Conservation (phyloP, 306 rosid species). For the Mucuna pruriens region DNA sequence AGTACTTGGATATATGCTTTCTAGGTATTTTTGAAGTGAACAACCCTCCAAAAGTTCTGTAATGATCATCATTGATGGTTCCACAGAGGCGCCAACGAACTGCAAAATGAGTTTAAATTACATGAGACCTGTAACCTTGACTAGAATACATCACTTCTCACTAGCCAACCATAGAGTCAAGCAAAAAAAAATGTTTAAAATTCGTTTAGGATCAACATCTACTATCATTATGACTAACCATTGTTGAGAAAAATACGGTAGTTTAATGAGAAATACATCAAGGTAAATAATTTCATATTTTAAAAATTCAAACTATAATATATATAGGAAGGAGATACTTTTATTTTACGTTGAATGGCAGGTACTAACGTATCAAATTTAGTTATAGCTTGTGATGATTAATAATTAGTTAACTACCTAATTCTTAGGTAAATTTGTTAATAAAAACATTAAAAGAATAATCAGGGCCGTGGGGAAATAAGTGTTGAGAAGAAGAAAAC, state of each 20-base stretch:
- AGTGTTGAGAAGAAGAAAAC: neutral
- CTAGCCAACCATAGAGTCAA: neutral
- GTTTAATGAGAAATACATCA: no score
- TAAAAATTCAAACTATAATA: no score
- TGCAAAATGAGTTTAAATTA: neutral
- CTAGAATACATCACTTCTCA: neutral
- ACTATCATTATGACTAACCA: neutral
- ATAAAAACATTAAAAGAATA: neutral
- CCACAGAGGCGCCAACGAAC: slow-evolving; percentile 28
- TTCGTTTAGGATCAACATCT: neutral
- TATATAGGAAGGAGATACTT: no score
- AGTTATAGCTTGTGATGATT: no score
- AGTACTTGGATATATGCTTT: neutral
- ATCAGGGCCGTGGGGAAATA: neutral
- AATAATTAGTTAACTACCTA: no score
- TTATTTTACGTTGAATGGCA: no score
- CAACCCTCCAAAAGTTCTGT: slow-evolving; percentile 27
- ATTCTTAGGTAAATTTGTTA: neutral
- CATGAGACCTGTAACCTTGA: no score
- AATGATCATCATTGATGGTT: slow-evolving; percentile 28
- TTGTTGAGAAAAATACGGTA: no score
- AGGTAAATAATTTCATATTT: no score
- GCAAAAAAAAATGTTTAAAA: neutral
- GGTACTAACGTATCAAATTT: no score
- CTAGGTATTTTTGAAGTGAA: neutral